phyloP scores from a whole-genome alignment of 169 alveolate genomes.

The Eimeria brunetti region DNA sequence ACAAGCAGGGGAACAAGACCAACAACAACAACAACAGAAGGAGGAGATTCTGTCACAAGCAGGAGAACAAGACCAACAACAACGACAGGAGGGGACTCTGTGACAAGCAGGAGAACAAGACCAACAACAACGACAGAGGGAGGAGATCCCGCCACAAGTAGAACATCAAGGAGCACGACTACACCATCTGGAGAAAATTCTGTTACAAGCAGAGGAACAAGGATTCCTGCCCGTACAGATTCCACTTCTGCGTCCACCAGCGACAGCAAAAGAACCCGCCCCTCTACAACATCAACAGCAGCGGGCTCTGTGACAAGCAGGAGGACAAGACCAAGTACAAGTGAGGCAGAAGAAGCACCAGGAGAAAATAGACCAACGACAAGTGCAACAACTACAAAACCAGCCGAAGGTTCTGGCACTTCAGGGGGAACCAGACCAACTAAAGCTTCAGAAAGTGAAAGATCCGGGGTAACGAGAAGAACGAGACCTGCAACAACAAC shows the following conservation, averaged over 20 bases:
- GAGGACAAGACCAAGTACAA: not conserved
- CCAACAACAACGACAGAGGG: not conserved
- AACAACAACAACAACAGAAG: no score
- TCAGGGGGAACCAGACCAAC: not conserved
- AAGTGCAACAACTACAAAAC: not conserved
- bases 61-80: no score
- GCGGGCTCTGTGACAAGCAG: no score
- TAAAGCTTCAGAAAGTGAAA: not conserved
- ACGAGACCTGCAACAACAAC: not conserved
- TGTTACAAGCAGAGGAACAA: no score
- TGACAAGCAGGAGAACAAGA: conserved; percentile 14
- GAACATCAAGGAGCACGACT: not conserved
- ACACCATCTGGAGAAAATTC: not conserved
- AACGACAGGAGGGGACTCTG: not conserved
- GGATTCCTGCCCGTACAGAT: not conserved
- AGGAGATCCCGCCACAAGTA: not conserved
- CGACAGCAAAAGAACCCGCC: no score
- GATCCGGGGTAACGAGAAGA: not conserved
- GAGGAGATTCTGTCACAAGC: no score
- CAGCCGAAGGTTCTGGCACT: not conserved
- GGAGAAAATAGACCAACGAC: not conserved
- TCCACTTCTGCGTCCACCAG: not conserved
- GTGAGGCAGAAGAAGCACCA: not conserved
- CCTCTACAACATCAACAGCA: no score
- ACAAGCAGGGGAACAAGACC: no score